Evolutionary conservation across 2,329 filamentous ascomycete genomes (phyloP).

Genomic region (Ceratocystis cubensis): DNA sequence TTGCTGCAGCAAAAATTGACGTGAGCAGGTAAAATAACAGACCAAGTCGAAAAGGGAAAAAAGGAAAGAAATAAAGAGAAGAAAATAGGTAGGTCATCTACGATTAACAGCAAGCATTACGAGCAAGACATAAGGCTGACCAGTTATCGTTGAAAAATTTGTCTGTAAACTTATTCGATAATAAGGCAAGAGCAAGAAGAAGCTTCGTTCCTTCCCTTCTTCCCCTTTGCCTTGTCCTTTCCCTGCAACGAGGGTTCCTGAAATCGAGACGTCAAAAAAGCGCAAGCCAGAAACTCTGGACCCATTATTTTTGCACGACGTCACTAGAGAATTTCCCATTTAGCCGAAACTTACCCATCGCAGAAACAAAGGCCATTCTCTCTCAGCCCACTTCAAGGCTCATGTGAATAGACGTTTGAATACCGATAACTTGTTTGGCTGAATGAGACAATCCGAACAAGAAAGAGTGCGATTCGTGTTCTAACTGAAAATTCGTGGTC

Average conservation of each 20-base stretch:
- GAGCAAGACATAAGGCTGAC: not conserved
- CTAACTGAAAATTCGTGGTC: not conserved
- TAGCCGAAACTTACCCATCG: slow-evolving; percentile 9
- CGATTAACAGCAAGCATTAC: not conserved
- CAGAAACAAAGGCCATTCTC: not conserved
- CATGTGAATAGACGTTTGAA: no score
- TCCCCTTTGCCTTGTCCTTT: not conserved
- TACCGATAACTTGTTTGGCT: no score
- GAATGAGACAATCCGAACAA: not conserved
- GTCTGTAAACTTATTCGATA: not conserved
- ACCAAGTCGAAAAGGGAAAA: not conserved
- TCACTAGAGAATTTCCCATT: slow-evolving; percentile 5
- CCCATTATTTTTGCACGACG: slow-evolving; percentile 12
- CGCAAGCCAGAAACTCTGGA: not conserved
- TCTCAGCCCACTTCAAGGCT: not conserved
- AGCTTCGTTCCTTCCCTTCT: not conserved
- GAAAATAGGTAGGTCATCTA: not conserved
- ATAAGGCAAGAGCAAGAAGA: not conserved
- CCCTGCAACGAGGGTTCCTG: not conserved
- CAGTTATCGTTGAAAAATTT: not conserved
- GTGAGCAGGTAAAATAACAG: not conserved
- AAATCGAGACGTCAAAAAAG: slow-evolving; percentile 4
- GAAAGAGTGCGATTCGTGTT: not conserved
- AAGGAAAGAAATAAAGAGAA: not conserved
- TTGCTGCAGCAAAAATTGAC: not conserved